These are phyloP conservation scores for Anaeromyces robustus DNA, from an alignment of 192 early-diverging fungal genomes.

Conservation along the genomic window DNA sequence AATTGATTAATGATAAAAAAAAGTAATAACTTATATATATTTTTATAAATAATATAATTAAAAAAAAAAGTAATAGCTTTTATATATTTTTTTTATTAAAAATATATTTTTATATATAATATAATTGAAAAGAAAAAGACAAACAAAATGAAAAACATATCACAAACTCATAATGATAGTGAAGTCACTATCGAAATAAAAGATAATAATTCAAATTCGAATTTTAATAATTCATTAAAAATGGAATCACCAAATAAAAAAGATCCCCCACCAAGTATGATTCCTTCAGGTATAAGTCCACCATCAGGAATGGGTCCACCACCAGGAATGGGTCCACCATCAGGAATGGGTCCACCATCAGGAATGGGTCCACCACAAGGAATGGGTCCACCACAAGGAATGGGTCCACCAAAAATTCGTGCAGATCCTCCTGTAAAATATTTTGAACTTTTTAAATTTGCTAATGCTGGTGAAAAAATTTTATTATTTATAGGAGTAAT, in stretches of 20 bases:
- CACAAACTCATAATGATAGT: too few relatives aligned
- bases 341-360: not conserved
- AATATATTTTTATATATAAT: too few relatives aligned
- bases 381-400: not conserved
- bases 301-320: not conserved
- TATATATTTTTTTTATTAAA: too few relatives aligned
- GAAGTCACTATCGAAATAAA: too few relatives aligned
- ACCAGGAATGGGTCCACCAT: not conserved
- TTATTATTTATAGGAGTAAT: not conserved
- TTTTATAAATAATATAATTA: too few relatives aligned
- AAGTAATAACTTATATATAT: too few relatives aligned
- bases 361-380: not conserved
- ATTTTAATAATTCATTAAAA: too few relatives aligned
- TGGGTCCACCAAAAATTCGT: not conserved
- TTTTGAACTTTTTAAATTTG: not conserved
- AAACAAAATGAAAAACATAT: too few relatives aligned
- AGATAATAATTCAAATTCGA: too few relatives aligned
- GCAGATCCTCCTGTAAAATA: not conserved
- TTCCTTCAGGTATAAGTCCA: not conserved
- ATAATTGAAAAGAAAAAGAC: too few relatives aligned
- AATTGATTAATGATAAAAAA: too few relatives aligned
- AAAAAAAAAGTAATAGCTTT: too few relatives aligned
- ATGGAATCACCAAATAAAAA: not conserved
- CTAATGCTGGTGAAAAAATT: not conserved
- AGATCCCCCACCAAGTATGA: not conserved